Evolutionary conservation across 768 basidiomycete genomes (phyloP), one percentile per base, ranked within the genome.

Genomic region (Rhodotorula paludigena): DNA sequence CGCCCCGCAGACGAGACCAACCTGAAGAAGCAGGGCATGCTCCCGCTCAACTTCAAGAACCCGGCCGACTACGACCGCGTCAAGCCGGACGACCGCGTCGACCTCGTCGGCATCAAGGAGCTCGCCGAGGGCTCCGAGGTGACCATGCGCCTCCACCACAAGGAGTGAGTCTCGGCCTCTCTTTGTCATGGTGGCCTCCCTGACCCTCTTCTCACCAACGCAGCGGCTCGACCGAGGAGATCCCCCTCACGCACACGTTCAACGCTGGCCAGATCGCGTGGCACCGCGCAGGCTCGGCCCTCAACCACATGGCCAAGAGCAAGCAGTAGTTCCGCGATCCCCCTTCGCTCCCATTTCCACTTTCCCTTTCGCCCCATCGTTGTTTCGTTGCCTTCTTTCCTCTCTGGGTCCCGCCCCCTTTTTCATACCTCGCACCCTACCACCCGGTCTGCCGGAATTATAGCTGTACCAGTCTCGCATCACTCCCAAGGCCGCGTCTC

Each of bases 241-340:
- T 69, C 49, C 51, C 59, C 20, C 57, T 72, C 28, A 53, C 62
- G 36, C 71, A 72, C 60, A 72, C 63, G 30, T 97, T 94, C 84
- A 97, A 98, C 78, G 88, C 90, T 80, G 91, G 92, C 57, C 94
- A 97, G 81, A 94, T 61, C 44, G 48, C 85, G 75, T 96, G 93
- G 93, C 97, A 96, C 87, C 94, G 92, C 84, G 92, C 92, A 75
- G 94, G 94, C 49, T 92, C 89, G 73, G 90, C 90, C n/a, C 85
- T 94, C 47, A 92, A 93, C 84, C 77, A 28, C 38, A 55, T 55
- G 54, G 92, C 21, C 36, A n/a, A 28, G 38, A 10, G 18, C 53
- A 55, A 55, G 54, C 15, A 25, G 20, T 25, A 10, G 47, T 18
- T 16, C 47, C n/a, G 25, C 47, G 8, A 9, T 25, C n/a, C n/a